These are phyloP conservation scores for Chenopodium berlandieri DNA, from an alignment of 148 eudicot genomes.

Conservation along the genomic window DNA sequence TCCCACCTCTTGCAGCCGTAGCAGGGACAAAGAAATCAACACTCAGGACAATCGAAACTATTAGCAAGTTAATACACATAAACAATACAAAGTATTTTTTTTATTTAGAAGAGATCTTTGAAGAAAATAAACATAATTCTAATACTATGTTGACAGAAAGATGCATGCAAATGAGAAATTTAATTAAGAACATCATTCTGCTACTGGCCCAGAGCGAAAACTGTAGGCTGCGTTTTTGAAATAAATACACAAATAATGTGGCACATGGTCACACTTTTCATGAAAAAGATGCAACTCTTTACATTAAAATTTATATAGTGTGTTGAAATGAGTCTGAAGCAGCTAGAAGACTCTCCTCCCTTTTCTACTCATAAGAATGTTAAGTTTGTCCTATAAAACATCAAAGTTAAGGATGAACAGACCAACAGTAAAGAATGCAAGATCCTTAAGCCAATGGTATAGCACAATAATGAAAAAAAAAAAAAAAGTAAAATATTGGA, in stretches of 20 bases:
- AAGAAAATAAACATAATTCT: background rate
- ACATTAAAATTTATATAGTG: background rate
- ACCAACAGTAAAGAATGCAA: background rate
- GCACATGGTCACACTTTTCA: background rate
- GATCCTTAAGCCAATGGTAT: background rate
- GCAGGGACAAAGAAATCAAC: background rate
- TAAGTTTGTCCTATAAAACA: background rate
- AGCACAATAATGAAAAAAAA: background rate
- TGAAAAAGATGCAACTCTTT: background rate
- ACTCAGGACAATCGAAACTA: background rate
- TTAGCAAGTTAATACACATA: background rate
- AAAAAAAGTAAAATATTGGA: background rate
- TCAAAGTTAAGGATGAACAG: background rate
- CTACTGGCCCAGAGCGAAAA: background rate
- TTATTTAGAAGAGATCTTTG: background rate
- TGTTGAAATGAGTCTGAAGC: background rate
- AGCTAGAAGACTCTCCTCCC: background rate
- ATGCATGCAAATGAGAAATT: background rate
- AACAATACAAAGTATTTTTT: background rate
- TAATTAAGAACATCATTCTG: background rate
- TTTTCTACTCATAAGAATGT: background rate
- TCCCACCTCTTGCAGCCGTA: too few relatives aligned
- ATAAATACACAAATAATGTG: background rate
- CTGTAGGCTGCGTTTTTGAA: background rate
- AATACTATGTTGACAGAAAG: background rate